Percentiles rank a stretch among this genome's conserved stretches.
Evolutionary conservation across 1,284 basidiomycete genomes (phyloP).

Genomic region (Cystobasidium pallidum): DNA sequence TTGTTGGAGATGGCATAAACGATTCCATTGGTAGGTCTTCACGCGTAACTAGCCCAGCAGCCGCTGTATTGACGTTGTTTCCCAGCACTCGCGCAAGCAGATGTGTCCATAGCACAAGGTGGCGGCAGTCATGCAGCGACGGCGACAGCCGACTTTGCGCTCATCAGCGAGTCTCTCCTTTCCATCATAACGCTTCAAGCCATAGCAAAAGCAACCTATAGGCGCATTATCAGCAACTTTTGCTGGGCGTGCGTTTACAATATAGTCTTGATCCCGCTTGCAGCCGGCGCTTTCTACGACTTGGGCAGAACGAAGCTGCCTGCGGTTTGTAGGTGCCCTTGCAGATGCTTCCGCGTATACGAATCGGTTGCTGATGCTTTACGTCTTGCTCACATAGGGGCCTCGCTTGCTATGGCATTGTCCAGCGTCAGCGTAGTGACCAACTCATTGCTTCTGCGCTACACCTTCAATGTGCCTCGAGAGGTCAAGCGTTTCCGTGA

Average conservation of each 20-base stretch:
- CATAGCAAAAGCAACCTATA: conserved; percentile 65
- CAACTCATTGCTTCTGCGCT: conserved; percentile 55
- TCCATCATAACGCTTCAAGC: conserved; percentile 64
- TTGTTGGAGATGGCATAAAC: conserved; percentile 57
- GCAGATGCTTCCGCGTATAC: background rate
- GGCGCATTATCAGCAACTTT: conserved; percentile 54
- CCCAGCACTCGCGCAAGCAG: conserved; percentile 68
- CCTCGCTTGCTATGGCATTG: conserved; percentile 74
- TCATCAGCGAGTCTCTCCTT: conserved; percentile 63
- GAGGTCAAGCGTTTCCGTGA: conserved; percentile 52
- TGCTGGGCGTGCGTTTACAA: conserved; percentile 61
- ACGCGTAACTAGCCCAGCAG: too few relatives aligned
- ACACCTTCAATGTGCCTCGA: conserved; percentile 47
- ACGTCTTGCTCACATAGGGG: conserved; percentile 7
- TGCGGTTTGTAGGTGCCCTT: conserved; percentile 65
- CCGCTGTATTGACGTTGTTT: background rate
- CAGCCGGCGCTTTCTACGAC: conserved; percentile 73
- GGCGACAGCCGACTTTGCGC: conserved; percentile 74
- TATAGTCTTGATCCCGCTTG: conserved; percentile 68
- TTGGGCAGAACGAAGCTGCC: conserved; percentile 67
- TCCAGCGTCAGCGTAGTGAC: conserved; percentile 55
- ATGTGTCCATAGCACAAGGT: conserved; percentile 73
- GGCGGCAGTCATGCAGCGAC: conserved; percentile 70
- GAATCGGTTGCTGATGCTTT: background rate
- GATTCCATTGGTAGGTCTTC: conserved; percentile 36